Base-by-base conservation (phyloP, 2,329 filamentous ascomycete genomes). In the Nemania sp. region DNA sequence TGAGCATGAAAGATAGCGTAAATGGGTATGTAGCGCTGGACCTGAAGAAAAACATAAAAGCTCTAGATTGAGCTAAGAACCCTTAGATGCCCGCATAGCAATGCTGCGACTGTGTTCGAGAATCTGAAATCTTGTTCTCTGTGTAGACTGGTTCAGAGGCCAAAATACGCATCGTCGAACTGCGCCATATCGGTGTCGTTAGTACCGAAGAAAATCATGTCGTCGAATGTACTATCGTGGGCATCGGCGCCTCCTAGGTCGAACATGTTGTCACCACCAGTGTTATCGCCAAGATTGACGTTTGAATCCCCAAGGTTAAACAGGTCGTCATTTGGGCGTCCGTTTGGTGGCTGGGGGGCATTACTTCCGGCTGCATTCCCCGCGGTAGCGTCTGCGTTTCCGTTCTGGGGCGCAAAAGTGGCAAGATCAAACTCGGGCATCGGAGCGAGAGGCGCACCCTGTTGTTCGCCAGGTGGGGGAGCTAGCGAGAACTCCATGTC, bases 401-500 rank as follows among this genome's bases (percentile, higher is more conserved):
- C 54, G 6, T 56, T 54, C 36, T 63, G 63, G 6, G 68, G 67
- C 5, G 70, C 72, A 63, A 80, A 79, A 11, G 72, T 72, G 2
- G 75, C 66, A 11, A 79, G 66, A 49, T 80, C 78, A 59, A 80
- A 79, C 4, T 74, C 70, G 6, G 71, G 65, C 52, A 76, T 75
- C 17, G 67, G 63, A 30, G 55, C 68, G 12, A 61, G 63, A 28
- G 64, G 66, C 2, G 69, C 69, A 4, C 65, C 64, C 22, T 63
- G 61, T 6, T 64, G 49, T 60, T 58, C 67, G 51, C 67, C 67
- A 43, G 68, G 71, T 7, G 73, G 57, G 0, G 79, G 77, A 1
- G 77, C 80, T 4, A 82, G 70, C 0, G 78, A 76, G 59, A 83
- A 83, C 30, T 79, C 75, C 78, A 82, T 82, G 57, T 82, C 73